Conservation (phyloP, 1,284 basidiomycete species). For the Naganishia liquefaciens region DNA sequence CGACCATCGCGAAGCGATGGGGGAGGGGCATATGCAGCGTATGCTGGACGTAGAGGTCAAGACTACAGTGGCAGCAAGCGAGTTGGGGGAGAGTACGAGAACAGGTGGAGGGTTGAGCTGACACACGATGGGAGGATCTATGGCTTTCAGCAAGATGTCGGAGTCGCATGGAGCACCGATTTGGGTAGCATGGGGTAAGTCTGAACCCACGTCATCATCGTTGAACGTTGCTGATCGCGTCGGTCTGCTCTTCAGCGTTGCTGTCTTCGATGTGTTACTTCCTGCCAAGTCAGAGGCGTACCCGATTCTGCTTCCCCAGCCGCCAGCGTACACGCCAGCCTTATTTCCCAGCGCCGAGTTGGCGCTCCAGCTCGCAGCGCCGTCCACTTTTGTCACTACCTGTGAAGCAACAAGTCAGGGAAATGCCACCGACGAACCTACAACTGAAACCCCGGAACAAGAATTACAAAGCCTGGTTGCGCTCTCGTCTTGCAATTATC, state of each 20-base stretch:
- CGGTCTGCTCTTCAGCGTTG: conserved; percentile 47
- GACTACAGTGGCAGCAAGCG: conserved; percentile 8
- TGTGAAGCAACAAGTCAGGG: not conserved
- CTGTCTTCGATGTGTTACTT: conserved; percentile 52
- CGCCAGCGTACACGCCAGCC: conserved; percentile 45
- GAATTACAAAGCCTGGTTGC: conserved; percentile 34
- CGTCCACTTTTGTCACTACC: conserved; percentile 28
- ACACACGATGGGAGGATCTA: conserved; percentile 49
- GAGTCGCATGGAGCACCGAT: conserved; percentile 43
- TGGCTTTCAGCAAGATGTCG: conserved; percentile 47
- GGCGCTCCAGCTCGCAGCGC: conserved; percentile 40
- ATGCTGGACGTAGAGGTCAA: conserved; percentile 12
- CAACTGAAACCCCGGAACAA: not conserved
- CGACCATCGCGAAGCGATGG: conserved; percentile 24
- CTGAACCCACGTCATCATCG: not conserved
- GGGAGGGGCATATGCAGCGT: conserved; percentile 20
- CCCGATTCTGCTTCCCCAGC: conserved; percentile 54
- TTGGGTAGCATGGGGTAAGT: conserved; percentile 47
- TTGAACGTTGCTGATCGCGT: conserved; percentile 49
- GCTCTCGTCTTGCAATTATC: conserved; percentile 49
- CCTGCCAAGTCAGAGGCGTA: conserved; percentile 44
- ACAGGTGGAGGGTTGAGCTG: conserved; percentile 48
- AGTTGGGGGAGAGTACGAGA: conserved; percentile 33
- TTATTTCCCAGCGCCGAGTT: conserved; percentile 41
- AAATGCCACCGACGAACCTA: not conserved